phyloP scores from a whole-genome alignment of 1,284 basidiomycete genomes.

The Somion occarium region DNA sequence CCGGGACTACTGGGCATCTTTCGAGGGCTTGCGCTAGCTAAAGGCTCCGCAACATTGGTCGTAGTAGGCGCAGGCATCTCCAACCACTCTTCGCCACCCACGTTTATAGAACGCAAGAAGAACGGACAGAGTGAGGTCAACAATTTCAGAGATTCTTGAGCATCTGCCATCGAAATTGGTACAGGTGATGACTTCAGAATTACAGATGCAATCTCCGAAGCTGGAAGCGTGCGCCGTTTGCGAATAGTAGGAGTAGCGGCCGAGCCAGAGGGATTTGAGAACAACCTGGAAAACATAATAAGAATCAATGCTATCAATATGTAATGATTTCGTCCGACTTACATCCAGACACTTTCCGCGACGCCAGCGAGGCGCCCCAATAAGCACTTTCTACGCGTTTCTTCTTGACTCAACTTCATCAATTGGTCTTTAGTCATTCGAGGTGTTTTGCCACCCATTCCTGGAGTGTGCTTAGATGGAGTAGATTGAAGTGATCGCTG shows the following conservation, averaged over 20 bases:
- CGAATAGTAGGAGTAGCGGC: conserved; percentile 46
- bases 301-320: conserved; percentile 3
- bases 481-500: conserved; percentile 62
- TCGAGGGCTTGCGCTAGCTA: conserved; percentile 11
- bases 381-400: conserved; percentile 65
- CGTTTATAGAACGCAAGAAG: conserved; percentile 59
- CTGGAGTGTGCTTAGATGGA: conserved; percentile 51
- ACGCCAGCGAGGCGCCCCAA: conserved; percentile 71
- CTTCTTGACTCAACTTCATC: conserved; percentile 67
- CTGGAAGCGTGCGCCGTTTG: conserved; percentile 64
- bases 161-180: conserved; percentile 70
- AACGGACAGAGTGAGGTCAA: conserved; percentile 70
- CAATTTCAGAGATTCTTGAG: conserved; percentile 64
- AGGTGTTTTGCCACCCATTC: conserved; percentile 27
- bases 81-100: conserved; percentile 71
- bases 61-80: conserved; percentile 64
- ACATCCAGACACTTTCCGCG: conserved; percentile 87
- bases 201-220: conserved; percentile 57
- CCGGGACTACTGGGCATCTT: conserved; percentile 28
- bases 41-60: conserved; percentile 16
- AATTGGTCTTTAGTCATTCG: conserved; percentile 62
- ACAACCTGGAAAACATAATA: conserved; percentile 48
- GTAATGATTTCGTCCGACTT: conserved; percentile 23
- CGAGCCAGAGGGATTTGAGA: conserved; percentile 50
- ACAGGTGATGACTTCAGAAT: conserved; percentile 75